A percentile compares a stretch with the other conserved stretches of the same genome.
Conservation (phyloP, 2,329 filamentous ascomycete species). For the Beauveria medogensis region DNA sequence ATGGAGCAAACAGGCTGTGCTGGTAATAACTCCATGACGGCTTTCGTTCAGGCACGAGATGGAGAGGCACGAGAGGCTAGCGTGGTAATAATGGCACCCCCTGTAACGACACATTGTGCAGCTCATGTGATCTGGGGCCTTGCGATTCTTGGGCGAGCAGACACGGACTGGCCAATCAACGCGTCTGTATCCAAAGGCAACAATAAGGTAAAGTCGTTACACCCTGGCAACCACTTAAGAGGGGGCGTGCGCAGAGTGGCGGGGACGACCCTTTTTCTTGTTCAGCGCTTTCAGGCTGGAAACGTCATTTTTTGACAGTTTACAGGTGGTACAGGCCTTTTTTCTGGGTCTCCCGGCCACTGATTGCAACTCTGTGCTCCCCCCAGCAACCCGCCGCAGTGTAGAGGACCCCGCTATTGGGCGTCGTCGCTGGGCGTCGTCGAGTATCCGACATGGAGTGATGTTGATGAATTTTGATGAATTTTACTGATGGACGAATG, state of each 20-base stretch:
- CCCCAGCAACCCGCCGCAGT: not conserved
- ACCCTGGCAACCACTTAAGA: not conserved
- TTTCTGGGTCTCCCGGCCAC: not conserved
- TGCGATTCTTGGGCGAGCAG: not conserved
- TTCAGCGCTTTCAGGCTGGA: not conserved
- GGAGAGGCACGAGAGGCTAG: not conserved
- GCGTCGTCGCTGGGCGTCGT: not conserved
- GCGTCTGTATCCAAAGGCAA: not conserved
- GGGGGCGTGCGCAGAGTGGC: conserved; percentile 1
- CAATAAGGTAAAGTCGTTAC: not conserved
- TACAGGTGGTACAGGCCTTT: not conserved
- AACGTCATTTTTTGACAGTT: not conserved
- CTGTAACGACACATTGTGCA: not conserved
- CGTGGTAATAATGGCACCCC: not conserved
- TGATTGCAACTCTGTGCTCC: not conserved
- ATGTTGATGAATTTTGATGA: too few species aligned
- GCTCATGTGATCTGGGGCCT: conserved; percentile 7
- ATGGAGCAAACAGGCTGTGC: not conserved
- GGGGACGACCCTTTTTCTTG: not conserved
- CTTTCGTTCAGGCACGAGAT: not conserved
- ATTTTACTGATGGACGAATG: too few species aligned
- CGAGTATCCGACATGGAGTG: too few species aligned
- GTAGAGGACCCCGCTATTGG: not conserved
- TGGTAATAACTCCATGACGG: not conserved
- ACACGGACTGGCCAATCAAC: not conserved